phyloP scores from a whole-genome alignment of 139 green algal species.

The Edaphochlamys debaryana region DNA sequence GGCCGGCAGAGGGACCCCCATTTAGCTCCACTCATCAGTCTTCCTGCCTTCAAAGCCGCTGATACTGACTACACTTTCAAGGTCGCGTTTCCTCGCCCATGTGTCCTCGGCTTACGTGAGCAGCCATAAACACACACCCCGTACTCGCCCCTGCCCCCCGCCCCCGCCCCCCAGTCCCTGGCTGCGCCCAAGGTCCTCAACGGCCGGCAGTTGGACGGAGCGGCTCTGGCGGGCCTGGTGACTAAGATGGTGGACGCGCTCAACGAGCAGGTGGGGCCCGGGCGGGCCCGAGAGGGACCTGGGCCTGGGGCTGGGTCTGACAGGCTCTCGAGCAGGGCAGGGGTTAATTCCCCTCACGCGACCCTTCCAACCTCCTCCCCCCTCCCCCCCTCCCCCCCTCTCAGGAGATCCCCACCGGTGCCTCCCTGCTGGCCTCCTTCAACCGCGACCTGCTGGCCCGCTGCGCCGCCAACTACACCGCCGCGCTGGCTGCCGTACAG shows the following conservation, averaged over 20 bases:
- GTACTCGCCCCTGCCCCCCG: no score
- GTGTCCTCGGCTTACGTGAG: no score
- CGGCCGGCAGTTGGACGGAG: constrained; percentile 11
- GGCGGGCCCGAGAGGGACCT: no score
- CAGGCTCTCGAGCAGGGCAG: background rate
- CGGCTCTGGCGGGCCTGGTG: constrained; percentile 47
- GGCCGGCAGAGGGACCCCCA: no score
- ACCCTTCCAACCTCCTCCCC: background rate
- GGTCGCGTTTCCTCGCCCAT: no score
- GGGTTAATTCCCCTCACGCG: no score
- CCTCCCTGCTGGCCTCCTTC: constrained; percentile 63
- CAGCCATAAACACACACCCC: no score
- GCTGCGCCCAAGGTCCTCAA: constrained; percentile 42
- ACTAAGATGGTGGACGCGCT: constrained; percentile 48
- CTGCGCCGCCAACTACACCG: constrained; percentile 34
- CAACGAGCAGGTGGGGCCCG: constrained; percentile 38
- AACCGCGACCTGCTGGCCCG: constrained; percentile 55
- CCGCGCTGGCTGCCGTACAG: constrained; percentile 29
- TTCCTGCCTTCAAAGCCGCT: no score
- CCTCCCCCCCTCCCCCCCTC: background rate
- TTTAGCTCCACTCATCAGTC: no score
- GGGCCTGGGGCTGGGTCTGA: background rate
- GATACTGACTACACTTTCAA: no score
- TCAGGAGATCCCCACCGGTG: constrained; percentile 63
- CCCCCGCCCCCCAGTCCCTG: constrained; percentile 25